Base-by-base conservation (phyloP, 257 asterid genomes). In the Lithospermum erythrorhizon region DNA sequence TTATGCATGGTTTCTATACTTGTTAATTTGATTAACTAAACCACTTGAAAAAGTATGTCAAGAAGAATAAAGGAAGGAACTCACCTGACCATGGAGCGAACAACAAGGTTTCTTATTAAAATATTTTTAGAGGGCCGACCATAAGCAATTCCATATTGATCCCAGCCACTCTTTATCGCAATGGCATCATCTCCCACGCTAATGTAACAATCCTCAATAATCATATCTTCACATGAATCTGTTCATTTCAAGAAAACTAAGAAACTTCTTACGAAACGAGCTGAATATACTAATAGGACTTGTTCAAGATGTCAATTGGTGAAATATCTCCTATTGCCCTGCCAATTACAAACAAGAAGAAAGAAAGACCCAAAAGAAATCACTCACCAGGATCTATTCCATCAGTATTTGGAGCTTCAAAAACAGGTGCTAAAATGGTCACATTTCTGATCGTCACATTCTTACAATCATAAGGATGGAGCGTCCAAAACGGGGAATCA, bases 151-250 rank as follows among this genome's bases (percentile, higher is more conserved):
- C 99, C 99, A 29, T 81, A 93, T 57, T 86, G 97, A 81, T 93
- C 99, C 99, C 99, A 93, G 54, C 99, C 99, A 63, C 99, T 93
- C 85, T 93, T 89, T 71, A 93, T 89, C 18, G 99, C 99, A 64
- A 93, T 68, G 37, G 81, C 94, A 66, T 93, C 99, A 69, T 89
- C 99, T 35, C 99, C 99, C 1, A 93, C 97, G 19, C 97, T 86
- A 67, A 89, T 86, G 83, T 89, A 93, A 61, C 97, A 89, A 81
- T 93, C 87, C 78, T 93, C 99, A 27, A 93, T 89, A 67, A 93
- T 68, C 94, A 93, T 78, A 68, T 86, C 96, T 73, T 86, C 85
- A 59, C 99, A 89, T 6, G 97, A 93, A 84, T 93, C 99, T 93
- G 82, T 75, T 74, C 24, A 59, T 53, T 27, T 48, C 65, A 53